A percentile compares a stretch with the other conserved stretches of the same genome.
These are phyloP conservation scores for Zasmidium citrigriseum DNA, from an alignment of 2,329 filamentous ascomycete species.

Conservation along the genomic window DNA sequence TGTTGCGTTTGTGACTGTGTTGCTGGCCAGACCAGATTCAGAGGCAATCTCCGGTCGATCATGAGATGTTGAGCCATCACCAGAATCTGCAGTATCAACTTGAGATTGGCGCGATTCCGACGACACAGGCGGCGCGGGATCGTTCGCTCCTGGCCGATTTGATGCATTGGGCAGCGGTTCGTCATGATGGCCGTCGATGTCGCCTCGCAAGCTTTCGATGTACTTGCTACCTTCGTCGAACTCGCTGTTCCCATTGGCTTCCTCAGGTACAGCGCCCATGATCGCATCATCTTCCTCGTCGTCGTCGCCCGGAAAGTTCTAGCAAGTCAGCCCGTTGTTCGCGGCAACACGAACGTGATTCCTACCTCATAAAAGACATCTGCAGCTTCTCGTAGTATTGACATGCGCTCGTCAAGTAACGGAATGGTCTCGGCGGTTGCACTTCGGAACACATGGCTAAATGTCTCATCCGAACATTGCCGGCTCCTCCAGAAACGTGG, in stretches of 20 bases:
- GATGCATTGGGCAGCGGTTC: neutral
- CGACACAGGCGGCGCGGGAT: neutral
- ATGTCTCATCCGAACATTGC: conserved; percentile 68
- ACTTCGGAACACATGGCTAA: conserved; percentile 81
- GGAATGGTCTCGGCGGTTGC: conserved; percentile 86
- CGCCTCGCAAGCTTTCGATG: neutral
- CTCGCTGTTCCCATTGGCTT: neutral
- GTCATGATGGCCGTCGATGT: neutral
- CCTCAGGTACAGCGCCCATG: neutral
- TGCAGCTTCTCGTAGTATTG: conserved; percentile 80
- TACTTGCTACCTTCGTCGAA: neutral
- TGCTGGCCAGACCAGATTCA: conserved; percentile 6
- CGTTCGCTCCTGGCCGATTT: neutral
- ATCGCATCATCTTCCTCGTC: conserved; percentile 9
- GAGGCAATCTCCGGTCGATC: conserved; percentile 17
- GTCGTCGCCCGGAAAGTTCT: conserved; percentile 21
- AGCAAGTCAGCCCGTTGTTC: conserved; percentile 10
- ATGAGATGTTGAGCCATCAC: neutral
- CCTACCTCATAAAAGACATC: conserved; percentile 59
- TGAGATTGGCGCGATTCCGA: neutral
- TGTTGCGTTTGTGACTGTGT: neutral
- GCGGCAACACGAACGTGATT: too few relatives aligned
- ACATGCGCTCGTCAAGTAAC: conserved; percentile 73
- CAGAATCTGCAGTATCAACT: neutral
- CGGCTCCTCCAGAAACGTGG: conserved; percentile 72